Percentiles rank a stretch among this genome's conserved stretches.
phyloP scores from a whole-genome alignment of 1,284 basidiomycete genomes.

The Athelia sp. region DNA sequence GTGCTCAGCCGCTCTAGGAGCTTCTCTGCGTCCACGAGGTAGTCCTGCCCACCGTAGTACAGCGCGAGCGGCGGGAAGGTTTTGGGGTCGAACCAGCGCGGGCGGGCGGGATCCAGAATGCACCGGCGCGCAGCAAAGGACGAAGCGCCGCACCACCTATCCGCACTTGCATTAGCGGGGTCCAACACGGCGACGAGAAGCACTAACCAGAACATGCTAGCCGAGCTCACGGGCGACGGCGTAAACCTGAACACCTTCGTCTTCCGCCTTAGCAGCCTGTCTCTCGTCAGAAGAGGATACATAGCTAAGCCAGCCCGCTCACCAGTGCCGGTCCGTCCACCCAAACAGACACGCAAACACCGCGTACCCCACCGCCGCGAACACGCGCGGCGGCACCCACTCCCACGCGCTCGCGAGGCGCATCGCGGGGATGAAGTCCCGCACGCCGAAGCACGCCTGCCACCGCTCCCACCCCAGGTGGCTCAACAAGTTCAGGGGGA shows the following conservation, averaged over 20 bases:
- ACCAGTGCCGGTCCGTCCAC: slow-evolving; percentile 65
- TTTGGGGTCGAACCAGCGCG: slow-evolving; percentile 45
- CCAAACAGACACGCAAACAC: slow-evolving; percentile 59
- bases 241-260: slow-evolving; percentile 64
- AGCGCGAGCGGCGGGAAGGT: slow-evolving; percentile 52
- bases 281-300: too few relatives aligned
- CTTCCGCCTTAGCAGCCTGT: slow-evolving; percentile 42
- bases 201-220: slow-evolving; percentile 45
- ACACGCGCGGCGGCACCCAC: slow-evolving; percentile 41
- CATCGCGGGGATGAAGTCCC: slow-evolving; percentile 63
- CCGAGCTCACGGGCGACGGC: slow-evolving; percentile 50
- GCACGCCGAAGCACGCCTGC: slow-evolving; percentile 48
- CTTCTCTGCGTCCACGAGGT: slow-evolving; percentile 41
- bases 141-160: slow-evolving; percentile 49
- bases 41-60: slow-evolving; percentile 47
- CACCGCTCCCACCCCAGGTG: slow-evolving; percentile 48
- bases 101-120: slow-evolving; percentile 41
- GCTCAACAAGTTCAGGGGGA: slow-evolving; percentile 47
- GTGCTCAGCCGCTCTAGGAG: slow-evolving; percentile 38
- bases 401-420: slow-evolving; percentile 44
- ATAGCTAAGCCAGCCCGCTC: too few relatives aligned
- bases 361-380: slow-evolving; percentile 40
- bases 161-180: not conserved
- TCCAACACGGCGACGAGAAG: not conserved
- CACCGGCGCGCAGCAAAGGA: slow-evolving; percentile 55